Evolutionary conservation across 2,329 filamentous ascomycete genomes (phyloP), one percentile per base, ranked within the genome.

Genomic region (Fusarium newnesense): DNA sequence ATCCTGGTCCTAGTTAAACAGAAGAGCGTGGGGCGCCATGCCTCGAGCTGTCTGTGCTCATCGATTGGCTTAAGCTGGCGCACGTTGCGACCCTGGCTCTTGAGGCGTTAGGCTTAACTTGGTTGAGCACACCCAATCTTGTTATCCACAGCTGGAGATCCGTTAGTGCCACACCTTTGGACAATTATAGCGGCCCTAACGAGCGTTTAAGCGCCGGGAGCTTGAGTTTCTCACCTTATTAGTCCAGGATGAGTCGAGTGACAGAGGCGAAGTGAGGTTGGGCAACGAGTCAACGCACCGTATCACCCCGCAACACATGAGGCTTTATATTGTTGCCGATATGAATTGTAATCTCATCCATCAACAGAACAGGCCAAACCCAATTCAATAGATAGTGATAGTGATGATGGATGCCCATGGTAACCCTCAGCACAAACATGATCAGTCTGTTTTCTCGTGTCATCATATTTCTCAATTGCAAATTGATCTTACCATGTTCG

Each of bases 151-250:
- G 44, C 44, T 58, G 44, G 59, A 60, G 64, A 60, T 70, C 61
- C 26, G n/a, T 70, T 72, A 69, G 56, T 57, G 62, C 30, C 68
- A 69, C 65, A 69, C 74, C 73, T 69, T 36, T 58, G 64, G 68
- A 74, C 76, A 77, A 79, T 77, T 79, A 80, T 80, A 80, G 79
- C 69, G 74, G 67, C 70, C 61, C 39, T 73, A 60, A 60, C 70
- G 70, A 72, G 66, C 70, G 64, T 62, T 67, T 79, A 79, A 76
- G 77, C 77, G 77, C 77, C 74, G 74, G 74, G 73, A 76, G 71
- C 73, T 74, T 60, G 74, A 76, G 72, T 72, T 76, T 61, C 65
- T 61, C 64, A 67, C 43, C 40, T 24, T 24, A 24, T 67, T 52
- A 30, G 39, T 30, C 46, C 39, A 50, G 37, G 43, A 44, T 64